Evolutionary conservation across 805 yeast genomes (phyloP), one percentile per base, ranked within the genome.

Genomic region (Suhomyces sp.): DNA sequence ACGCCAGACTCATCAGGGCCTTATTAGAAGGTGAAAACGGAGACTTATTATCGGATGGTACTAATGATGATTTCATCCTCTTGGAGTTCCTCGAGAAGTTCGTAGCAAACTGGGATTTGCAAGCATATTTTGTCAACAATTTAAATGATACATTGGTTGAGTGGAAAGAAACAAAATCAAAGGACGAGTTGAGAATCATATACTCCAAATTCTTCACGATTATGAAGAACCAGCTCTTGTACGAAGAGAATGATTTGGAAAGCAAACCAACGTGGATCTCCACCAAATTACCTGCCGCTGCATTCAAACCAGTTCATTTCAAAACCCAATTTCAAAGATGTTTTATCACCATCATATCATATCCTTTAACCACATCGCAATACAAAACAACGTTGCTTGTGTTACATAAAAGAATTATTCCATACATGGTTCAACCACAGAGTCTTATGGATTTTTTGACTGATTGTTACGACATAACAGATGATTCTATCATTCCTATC

Each of bases 391-490:
- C 82, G 4, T 65, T 91, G 38, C 62, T 77, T 4, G 72, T 88
- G 2, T 56, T 93, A 47, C 97, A 93, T 58, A 88, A 87, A 54
- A 68, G 95, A 42, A 72, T 93, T 26, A 81, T 91, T 23, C 96
- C 97, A 24, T 76, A 73, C 52, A 75, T 88, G 72, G 72, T 76
- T 28, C 81, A 79, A 45, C 95, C 98, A 5, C 83, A 86, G 27
- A 71, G 76, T 42, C 64, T 93, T 29, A 90, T 93, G 96, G 98
- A 91, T 64, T 93, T 91, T 56, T 68, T 91, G 40, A 88, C 96
- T 1, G 95, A 86, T 42, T 81, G 95, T 3, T 90, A 88, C 54
- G 72, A 84, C 46, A 51, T 55, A 28, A 53, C 49, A 22, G 64
- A 60, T 18, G 73, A 67, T 43, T 54, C 53, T 11, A 70, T 82